Evolutionary conservation across 768 basidiomycete genomes (phyloP), one percentile per base, ranked within the genome.

Genomic region (Mycena sanguinolenta): DNA sequence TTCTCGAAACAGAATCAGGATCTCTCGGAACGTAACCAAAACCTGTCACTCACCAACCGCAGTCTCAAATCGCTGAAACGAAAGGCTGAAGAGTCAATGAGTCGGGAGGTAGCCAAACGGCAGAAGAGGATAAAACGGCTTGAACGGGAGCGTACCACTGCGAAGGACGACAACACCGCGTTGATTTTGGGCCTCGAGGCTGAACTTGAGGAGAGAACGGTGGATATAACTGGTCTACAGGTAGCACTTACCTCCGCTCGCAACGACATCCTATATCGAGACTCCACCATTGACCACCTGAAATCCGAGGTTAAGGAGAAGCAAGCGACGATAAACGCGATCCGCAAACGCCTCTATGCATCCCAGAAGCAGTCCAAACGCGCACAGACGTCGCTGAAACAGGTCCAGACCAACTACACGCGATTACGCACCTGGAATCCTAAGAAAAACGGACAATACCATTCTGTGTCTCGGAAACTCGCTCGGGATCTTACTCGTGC

Each of bases 121-220:
- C 58, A 27, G 0, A 67, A 67, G 14, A 25, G 66, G 4, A 55
- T 67, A 2, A 28, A 39, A 23, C 7, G 66, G 30, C 42, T 67
- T 3, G 66, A 67, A 46, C 50, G 12, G 0, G 39, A 61, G 1
- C 36, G 52, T 1, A 30, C 17, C 2, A 10, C 13, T 3, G 54
- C 34, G 39, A 13, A 4, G 19, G 14, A 60, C 25, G 28, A n/a
- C 1, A 3, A n/a, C 38, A 17, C 7, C 0, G 25, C 25, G 0
- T 32, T n/a, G 3, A 3, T 32, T 17, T 17, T 16, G 0, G 27
- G 9, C n/a, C 28, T 52, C 0, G 5, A 39, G 17, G 12, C 9
- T 4, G 5, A 4, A 0, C 19, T 65, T 1, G 21, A 32, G 14
- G 21, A 23, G 21, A 28, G 16, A 21, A 57, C 19, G 9, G 3